These are phyloP conservation scores for Cordia subcordata DNA, from an alignment of 257 asterid species.

Conservation along the genomic window DNA sequence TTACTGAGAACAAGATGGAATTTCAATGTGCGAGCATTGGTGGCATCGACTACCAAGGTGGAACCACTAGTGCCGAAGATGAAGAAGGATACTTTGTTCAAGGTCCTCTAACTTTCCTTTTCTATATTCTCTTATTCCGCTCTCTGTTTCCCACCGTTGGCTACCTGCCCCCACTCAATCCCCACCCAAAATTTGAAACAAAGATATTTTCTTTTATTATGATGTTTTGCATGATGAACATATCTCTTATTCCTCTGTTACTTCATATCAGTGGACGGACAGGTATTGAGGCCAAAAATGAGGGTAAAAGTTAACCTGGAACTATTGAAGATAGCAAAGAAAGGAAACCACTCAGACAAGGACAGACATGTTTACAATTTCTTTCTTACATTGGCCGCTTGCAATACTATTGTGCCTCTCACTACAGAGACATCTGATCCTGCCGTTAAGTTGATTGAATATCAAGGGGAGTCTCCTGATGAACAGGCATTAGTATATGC, in stretches of 20 bases:
- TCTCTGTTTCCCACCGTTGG: constrained; percentile 1
- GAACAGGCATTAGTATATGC: constrained; percentile 98
- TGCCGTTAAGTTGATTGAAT: constrained; percentile 64
- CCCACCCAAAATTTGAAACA: not conserved
- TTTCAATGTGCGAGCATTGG: constrained; percentile 89
- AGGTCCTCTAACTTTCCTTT: constrained; percentile 42
- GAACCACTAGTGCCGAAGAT: constrained; percentile 33
- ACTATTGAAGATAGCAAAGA: constrained; percentile 54
- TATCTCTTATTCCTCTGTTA: constrained; percentile 10
- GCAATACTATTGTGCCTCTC: constrained; percentile 96
- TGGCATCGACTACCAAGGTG: constrained; percentile 58
- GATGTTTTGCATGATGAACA: constrained; percentile 12
- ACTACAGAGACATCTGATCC: constrained; percentile 75
- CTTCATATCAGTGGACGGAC: constrained; percentile 50
- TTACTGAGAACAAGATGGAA: constrained; percentile 99
- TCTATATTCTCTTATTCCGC: not conserved
- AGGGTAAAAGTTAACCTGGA: constrained; percentile 61
- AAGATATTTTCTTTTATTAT: not conserved
- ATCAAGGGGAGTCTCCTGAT: constrained; percentile 99
- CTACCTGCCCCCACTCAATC: not conserved
- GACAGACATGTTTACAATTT: constrained; percentile 59
- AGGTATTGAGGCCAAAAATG: constrained; percentile 74
- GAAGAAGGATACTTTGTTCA: constrained; percentile 41
- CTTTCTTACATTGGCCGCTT: constrained; percentile 91
- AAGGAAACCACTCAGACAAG: constrained; percentile 41